Evolutionary conservation across 1,284 basidiomycete species (phyloP).

Genomic region (Porogramme epimiltina): DNA sequence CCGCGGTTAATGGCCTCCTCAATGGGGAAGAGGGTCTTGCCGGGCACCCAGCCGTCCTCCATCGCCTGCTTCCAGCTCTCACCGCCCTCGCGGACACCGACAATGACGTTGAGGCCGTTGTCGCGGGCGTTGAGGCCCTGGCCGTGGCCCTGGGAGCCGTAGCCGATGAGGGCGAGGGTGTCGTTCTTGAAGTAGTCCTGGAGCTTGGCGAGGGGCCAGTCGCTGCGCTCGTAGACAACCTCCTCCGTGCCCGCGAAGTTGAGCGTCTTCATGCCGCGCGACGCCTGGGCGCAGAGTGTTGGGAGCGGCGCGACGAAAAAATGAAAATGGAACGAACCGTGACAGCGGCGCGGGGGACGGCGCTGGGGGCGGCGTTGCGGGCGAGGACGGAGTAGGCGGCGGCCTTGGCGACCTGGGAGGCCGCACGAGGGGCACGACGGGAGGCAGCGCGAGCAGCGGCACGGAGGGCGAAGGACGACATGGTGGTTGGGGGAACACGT

Average conservation of each 20-base stretch:
- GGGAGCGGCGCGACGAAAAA: neutral
- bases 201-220: conserved; percentile 98
- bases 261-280: conserved; percentile 92
- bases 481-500: conserved; percentile 36
- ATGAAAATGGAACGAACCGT: conserved; percentile 41
- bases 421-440: conserved; percentile 55
- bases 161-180: conserved; percentile 97
- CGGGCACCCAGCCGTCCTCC: conserved; percentile 98
- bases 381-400: conserved; percentile 80
- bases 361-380: conserved; percentile 43
- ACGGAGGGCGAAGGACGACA: conserved; percentile 63
- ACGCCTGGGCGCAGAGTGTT: conserved; percentile 11
- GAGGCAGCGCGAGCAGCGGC: conserved; percentile 65
- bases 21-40: conserved; percentile 97
- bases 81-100: conserved; percentile 97
- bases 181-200: conserved; percentile 99
- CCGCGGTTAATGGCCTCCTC: conserved; percentile 96
- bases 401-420: conserved; percentile 46
- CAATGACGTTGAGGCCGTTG: conserved; percentile 97
- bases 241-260: conserved; percentile 98
- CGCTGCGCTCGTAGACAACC: conserved; percentile 94
- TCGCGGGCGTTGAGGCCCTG: conserved; percentile 99
- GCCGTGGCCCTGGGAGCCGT: conserved; percentile 99
- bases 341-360: conserved; percentile 35
- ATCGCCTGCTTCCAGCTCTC: conserved; percentile 96